Evolutionary conservation across 2,329 filamentous ascomycete genomes (phyloP), one percentile per base, ranked within the genome.

Genomic region (Orbilia oligospora): DNA sequence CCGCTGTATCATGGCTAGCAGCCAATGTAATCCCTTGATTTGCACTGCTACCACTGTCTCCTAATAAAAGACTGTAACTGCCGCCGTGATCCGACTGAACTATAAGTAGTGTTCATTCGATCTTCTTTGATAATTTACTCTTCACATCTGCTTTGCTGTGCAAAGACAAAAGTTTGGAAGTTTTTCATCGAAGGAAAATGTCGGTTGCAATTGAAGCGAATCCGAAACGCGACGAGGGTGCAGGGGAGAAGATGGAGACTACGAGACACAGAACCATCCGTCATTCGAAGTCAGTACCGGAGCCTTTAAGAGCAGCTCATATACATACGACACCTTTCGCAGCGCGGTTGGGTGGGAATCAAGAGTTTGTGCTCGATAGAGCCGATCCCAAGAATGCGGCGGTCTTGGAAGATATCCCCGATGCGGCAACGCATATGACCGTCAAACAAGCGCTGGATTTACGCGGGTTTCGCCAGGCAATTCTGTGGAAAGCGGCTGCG

Each of bases 301-400:
- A 44, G 14, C 36, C 56, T 3, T 56, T 64, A 6, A 68, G 67
- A 18, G 36, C 53, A 12, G 33, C 33, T 22, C 63, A 46, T 9
- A 46, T 46, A 18, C 68, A 24, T 0, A 44, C 61, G 20, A 63
- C 68, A 14, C 63, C 75, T 14, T 81, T 81, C 66, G 80, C 72
- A 20, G 80, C 80, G 18, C 75, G 80, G 14, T 65, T 81, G 12
- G 80, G 80, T 27, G 80, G 80, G 12, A 81, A 81, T 27, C 80
- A 81, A 18, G 75, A 77, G 18, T 80, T 77, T 49, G 79, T 80
- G 12, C 55, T 81, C n/a, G 63, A 72, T 10, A 73, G 78, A 38
- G 48, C 65, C 12, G 80, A 81, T 55, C 80, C 80, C 3, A 70
- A 80, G 16, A 80, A 79, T 58, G 71, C 78, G 18, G 69, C 56